Base-by-base conservation (phyloP, 257 asterid genomes). In the Nicotiana noctiflora region DNA sequence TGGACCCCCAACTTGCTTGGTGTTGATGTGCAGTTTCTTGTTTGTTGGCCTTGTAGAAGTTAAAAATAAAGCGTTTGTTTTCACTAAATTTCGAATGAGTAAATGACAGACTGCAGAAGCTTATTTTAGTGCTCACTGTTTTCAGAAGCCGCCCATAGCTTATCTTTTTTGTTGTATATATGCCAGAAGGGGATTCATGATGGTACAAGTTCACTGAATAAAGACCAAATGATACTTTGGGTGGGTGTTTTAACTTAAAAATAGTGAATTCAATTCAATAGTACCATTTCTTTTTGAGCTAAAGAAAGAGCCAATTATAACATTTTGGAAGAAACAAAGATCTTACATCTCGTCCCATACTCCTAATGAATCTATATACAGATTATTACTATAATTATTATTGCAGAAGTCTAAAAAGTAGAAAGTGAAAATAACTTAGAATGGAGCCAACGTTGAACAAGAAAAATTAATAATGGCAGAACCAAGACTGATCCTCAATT, bases 401-500 rank as follows among this genome's bases (percentile, higher is more conserved):
- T 32, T 52, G 53, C 59, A 44, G 17, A 13, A 72, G 55, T 63
- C n/a, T 29, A 77, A 56, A 77, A 77, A 77, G 62, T 27, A 56
- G 34, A 27, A 72, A 14, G 44, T 27, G 40, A 37, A 17, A 14
- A 8, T 40, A 9, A 17, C 51, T 53, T 34, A 77, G 21, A 46
- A 27, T 25, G 15, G 11, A 46, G 34, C 62, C 18, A 51, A 23
- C 18, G 1, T 14, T 51, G 14, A 23, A 27, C n/a, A 13, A 5
- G n/a, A 56, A 18, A 19, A 19, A 11, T 90, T 88, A 90, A 27
- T 80, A 92, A 37, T 91, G 84, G 95, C 97, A 94, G 84, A 89
- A 87, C 97, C 98, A 93, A 49, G 93, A 18, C 32, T 93, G 97
- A 83, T 92, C 96, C 67, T 93, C 96, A 59, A 89, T 87, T 2